Conservation (phyloP, 257 asterid genomes). For the Solanum sejunctum region DNA sequence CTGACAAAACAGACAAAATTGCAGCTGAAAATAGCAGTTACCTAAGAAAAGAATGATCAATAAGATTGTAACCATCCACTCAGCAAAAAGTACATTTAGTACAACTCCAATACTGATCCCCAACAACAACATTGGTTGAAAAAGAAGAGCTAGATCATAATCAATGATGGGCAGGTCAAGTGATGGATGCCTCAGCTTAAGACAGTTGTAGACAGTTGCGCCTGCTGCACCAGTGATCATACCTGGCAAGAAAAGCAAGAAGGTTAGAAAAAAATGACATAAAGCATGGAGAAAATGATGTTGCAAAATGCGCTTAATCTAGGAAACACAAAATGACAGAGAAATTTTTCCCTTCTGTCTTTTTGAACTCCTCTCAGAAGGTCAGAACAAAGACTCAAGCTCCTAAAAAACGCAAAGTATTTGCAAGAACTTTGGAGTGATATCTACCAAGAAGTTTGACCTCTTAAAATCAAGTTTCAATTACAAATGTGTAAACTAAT, state of each 20-base stretch:
- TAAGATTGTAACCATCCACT: slow-evolving; percentile 54
- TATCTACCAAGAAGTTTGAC: background rate
- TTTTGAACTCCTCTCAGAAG: background rate
- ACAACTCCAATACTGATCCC: slow-evolving; percentile 53
- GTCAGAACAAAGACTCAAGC: background rate
- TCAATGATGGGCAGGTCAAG: slow-evolving; percentile 52
- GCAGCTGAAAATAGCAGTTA: slow-evolving; percentile 4
- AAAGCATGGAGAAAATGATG: background rate
- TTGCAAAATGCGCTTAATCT: background rate
- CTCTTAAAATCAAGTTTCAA: background rate
- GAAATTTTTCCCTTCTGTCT: background rate
- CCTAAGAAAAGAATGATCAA: slow-evolving; percentile 46
- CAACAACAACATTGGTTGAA: slow-evolving; percentile 54
- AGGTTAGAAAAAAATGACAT: background rate
- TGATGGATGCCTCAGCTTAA: slow-evolving; percentile 42
- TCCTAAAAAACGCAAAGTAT: background rate
- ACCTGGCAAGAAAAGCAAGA: slow-evolving; percentile 16
- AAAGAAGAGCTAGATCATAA: slow-evolving; percentile 51
- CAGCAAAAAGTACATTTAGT: slow-evolving; percentile 44
- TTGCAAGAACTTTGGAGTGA: background rate
- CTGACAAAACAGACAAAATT: background rate
- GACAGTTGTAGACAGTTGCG: slow-evolving; percentile 44
- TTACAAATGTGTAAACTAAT: background rate
- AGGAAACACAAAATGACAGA: background rate
- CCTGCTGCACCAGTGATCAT: slow-evolving; percentile 57